Base-by-base conservation (phyloP, 2,329 filamentous ascomycete species). In the Chalaropsis thielavioides region DNA sequence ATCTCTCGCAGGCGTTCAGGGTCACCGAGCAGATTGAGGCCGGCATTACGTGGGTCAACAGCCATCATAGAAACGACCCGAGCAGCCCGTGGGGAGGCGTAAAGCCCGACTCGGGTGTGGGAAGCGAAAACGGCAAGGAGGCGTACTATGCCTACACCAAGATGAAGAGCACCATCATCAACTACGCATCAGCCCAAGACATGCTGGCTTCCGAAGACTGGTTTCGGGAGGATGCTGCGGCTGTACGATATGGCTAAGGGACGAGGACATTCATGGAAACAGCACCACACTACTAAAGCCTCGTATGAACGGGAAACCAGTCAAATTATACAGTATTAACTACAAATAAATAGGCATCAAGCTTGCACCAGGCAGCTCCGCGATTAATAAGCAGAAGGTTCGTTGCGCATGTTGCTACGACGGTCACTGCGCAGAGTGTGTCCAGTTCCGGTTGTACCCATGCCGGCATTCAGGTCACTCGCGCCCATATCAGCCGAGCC, bases 41-140 rank as follows among this genome's bases (percentile, higher is more conserved):
- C 1, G 84, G 83, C 0, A 83, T 81, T 72, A 81, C 85, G 0
- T 83, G 81, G 69, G 80, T 86, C 65, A 86, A 71, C 76, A 81
- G 66, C 73, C 86, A 89, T 72, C 86, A 89, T 71, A 79, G 86
- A 41, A 89, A 89, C 69, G 86, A 89, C 69, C 86, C 86, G 0
- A 85, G 84, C 69, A 85, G 84, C 66, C 84, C 87, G 0, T 87
- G 86, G 86, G 87, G 86, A 31, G 84, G 86, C 1, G 76, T 81
- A 38, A 83, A 84, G 69, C 76, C 76, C 43, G 78, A 81, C 1
- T 85, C 83, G 68, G 87, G 87, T 0, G 80, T 89, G 0, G 87
- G 86, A 1, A 89, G 85, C 67, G 87, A 90, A 76, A 89, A 90
- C 70, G 87, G 87, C 0, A 69, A 84, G 0, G 86, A 87, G 70